Evolutionary conservation across 2,329 filamentous ascomycete genomes (phyloP).

Genomic region (Calonectria hongkongensis): DNA sequence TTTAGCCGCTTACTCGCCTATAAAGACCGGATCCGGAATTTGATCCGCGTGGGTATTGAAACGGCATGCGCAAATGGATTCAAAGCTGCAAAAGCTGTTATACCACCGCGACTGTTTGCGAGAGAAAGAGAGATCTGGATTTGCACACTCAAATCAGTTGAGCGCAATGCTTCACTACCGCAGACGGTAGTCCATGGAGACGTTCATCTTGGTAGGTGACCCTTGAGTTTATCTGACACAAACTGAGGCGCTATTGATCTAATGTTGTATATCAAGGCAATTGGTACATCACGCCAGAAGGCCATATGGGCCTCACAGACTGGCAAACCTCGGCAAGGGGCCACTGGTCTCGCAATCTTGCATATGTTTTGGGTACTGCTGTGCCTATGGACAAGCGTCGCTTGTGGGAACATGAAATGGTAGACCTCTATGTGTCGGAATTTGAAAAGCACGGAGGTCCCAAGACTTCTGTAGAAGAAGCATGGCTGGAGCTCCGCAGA

Average conservation of each 20-base stretch:
- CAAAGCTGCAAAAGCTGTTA: neutral
- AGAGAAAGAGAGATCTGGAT: neutral
- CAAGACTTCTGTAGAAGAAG: neutral
- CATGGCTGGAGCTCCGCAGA: neutral
- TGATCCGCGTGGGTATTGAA: neutral
- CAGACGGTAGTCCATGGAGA: slow-evolving; percentile 9
- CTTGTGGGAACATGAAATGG: slow-evolving; percentile 5
- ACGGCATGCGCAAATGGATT: slow-evolving; percentile 1
- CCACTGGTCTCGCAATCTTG: slow-evolving; percentile 18
- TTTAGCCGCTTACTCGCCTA: neutral
- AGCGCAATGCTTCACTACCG: neutral
- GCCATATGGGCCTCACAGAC: neutral
- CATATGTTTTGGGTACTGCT: neutral
- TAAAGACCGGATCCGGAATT: slow-evolving; percentile 1
- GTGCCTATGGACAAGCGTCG: neutral
- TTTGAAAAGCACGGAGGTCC: neutral
- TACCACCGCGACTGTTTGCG: neutral
- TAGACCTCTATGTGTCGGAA: neutral
- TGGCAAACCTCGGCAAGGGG: slow-evolving; percentile 5
- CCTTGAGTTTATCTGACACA: neutral
- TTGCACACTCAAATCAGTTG: neutral
- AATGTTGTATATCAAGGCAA: neutral
- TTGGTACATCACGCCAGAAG: neutral
- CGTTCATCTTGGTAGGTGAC: slow-evolving; percentile 5
- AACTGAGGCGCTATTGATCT: neutral